Evolutionary conservation across 1,139 yeast species (phyloP), one percentile per base, ranked within the genome.

Genomic region (Eremothecium coryli): DNA sequence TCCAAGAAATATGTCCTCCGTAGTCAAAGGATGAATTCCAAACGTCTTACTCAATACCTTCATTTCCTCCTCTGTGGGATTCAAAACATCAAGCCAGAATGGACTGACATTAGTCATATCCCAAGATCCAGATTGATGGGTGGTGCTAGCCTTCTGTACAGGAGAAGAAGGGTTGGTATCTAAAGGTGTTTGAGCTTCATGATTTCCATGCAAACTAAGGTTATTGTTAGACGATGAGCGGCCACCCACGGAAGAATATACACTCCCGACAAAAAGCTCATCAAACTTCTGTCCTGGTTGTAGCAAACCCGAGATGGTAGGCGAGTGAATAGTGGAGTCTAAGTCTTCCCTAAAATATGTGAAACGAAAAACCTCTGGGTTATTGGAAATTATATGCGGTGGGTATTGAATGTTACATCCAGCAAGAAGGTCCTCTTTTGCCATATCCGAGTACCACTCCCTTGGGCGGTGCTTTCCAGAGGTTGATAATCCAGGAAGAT

Each of bases 61-160:
- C 38, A 35, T 88, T 58, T 90, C 98, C 44, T 84, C 95, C 50
- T 88, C 98, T 0, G 95, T 82, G 2, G 98, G 98, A 50, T 86
- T 81, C 37, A 82, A 64, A 15, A 90, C 82, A 58, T 90, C 98
- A 8, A 90, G 66, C 97, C 98, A 90, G 52, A 82, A 84, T 4
- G 94, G 93, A 2, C 67, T 51, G 2, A 54, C 48, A 18, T 60
- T 63, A 6, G 48, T 56, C n/a, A 43, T 35, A 18, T 44, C 50
- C 18, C 43, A 21, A 4, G 41, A 37, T 7, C 45, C 39, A 16
- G 39, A 35, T 23, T 38, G 41, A 18, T 23, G 35, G 15, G 29
- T 33, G 15, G 31, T 29, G 8, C 30, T 27, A 24, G 43, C 31
- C 10, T 40, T 27, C 11, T 42, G 44, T 5, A 37, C 33, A 10